phyloP scores from a whole-genome alignment of 164 flowering plant species.

The Aristolochia fimbriata region DNA sequence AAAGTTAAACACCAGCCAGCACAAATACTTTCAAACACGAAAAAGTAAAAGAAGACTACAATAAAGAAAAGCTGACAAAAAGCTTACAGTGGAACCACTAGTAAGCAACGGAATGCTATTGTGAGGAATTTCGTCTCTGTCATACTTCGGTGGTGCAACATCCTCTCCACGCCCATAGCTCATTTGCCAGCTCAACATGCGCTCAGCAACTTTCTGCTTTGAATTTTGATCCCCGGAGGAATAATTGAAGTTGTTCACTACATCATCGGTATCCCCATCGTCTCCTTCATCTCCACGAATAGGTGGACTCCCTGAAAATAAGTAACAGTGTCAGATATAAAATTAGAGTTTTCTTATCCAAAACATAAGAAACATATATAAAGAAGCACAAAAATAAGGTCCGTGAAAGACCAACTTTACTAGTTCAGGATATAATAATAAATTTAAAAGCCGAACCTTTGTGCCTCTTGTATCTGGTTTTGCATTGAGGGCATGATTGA shows the following conservation, averaged over 20 bases:
- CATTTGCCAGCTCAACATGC: slow-evolving; percentile 31
- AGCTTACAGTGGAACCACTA: slow-evolving; percentile 47
- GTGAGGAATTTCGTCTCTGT: slow-evolving; percentile 53
- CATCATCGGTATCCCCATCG: slow-evolving; percentile 29
- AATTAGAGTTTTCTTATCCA: not conserved
- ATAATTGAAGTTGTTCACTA: slow-evolving; percentile 38
- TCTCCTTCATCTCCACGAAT: slow-evolving; percentile 41
- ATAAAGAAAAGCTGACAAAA: not conserved
- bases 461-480: slow-evolving; percentile 45
- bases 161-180: slow-evolving; percentile 62
- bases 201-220: slow-evolving; percentile 27
- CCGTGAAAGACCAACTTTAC: not conserved
- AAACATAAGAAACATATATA: not conserved
- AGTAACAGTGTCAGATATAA: not conserved
- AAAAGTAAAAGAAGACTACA: not conserved
- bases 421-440: no score
- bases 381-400: no score
- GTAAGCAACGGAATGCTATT: slow-evolving; percentile 64
- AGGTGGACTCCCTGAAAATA: slow-evolving; percentile 31
- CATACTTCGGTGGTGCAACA: slow-evolving; percentile 44
- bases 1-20: not conserved
- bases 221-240: slow-evolving; percentile 35
- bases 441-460: slow-evolving; percentile 21
- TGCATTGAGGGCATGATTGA: slow-evolving; percentile 55
- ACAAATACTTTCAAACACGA: no score